Conservation (phyloP, 805 yeast genomes). For the Henningerozyma blattae region DNA sequence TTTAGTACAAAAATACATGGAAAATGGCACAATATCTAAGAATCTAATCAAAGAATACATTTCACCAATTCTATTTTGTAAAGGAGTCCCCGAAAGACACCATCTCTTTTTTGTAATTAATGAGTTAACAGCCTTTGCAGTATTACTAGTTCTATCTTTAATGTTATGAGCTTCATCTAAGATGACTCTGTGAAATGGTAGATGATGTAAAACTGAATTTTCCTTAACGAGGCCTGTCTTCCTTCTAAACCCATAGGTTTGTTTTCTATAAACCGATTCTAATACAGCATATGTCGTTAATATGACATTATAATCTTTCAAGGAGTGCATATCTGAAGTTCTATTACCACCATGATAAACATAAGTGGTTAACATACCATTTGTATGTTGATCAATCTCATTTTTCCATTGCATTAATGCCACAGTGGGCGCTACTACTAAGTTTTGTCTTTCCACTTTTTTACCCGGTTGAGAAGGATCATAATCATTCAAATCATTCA, state of each 20-base stretch:
- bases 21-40: conserved; percentile 73
- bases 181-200: conserved; percentile 73
- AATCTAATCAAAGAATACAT: conserved; percentile 85
- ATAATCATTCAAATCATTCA: conserved; percentile 38
- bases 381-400: conserved; percentile 81
- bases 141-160: conserved; percentile 87
- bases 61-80: conserved; percentile 94
- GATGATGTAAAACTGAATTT: conserved; percentile 57
- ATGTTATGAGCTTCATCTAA: conserved; percentile 97
- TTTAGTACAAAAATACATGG: conserved; percentile 83
- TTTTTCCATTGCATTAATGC: conserved; percentile 96
- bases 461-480: too few relatives aligned
- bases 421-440: conserved; percentile 97
- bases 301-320: conserved; percentile 54
- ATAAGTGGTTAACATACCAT: conserved; percentile 51
- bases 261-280: conserved; percentile 77
- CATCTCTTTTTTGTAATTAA: conserved; percentile 65
- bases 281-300: conserved; percentile 87
- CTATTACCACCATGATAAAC: conserved; percentile 83
- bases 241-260: conserved; percentile 71
- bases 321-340: conserved; percentile 41
- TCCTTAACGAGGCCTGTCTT: conserved; percentile 63
- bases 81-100: conserved; percentile 93
- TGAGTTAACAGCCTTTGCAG: conserved; percentile 82
- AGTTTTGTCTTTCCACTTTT: conserved; percentile 58